These are phyloP conservation scores for Bolboschoenoplectus hybrid DNA, from an alignment of 202 grass and related monocot genomes.

Conservation along the genomic window DNA sequence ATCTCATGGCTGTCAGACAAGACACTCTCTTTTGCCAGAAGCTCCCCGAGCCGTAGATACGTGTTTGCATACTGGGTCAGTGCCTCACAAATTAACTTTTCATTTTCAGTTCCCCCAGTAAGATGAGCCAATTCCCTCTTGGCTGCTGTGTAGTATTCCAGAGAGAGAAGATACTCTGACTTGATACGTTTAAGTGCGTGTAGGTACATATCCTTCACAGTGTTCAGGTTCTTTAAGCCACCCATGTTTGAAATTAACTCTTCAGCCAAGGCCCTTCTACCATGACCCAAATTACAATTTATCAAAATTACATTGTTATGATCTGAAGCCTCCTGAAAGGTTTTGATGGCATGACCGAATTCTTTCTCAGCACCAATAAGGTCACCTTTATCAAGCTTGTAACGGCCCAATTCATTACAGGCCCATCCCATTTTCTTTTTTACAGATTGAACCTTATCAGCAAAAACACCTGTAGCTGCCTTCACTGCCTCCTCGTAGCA, in stretches of 20 bases:
- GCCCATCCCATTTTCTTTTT: conserved; percentile 95
- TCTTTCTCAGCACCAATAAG: conserved; percentile 66
- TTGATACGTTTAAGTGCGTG: conserved; percentile 71
- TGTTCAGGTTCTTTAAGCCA: conserved; percentile 69
- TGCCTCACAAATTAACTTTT: conserved; percentile 60
- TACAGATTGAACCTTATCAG: conserved; percentile 52
- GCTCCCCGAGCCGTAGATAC: conserved; percentile 92
- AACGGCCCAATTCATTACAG: conserved; percentile 89
- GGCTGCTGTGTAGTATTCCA: conserved; percentile 86
- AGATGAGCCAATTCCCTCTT: conserved; percentile 64
- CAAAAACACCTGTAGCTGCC: conserved; percentile 47
- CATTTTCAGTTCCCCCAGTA: conserved; percentile 56
- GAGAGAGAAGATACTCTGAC: conserved; percentile 85
- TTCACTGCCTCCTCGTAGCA: conserved; percentile 71
- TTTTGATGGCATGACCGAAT: conserved; percentile 80
- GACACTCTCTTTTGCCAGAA: conserved; percentile 87
- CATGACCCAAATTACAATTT: conserved; percentile 95
- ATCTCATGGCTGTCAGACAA: conserved; percentile 64
- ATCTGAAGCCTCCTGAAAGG: conserved; percentile 87
- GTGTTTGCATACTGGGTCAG: conserved; percentile 93
- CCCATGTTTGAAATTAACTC: conserved; percentile 69
- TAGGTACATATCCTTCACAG: conserved; percentile 65
- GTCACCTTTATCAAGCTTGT: conserved; percentile 73
- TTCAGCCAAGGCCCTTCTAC: conserved; percentile 96
- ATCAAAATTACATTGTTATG: conserved; percentile 95